Conservation (phyloP, 2,329 filamentous ascomycete species). For the Fusarium buharicum region DNA sequence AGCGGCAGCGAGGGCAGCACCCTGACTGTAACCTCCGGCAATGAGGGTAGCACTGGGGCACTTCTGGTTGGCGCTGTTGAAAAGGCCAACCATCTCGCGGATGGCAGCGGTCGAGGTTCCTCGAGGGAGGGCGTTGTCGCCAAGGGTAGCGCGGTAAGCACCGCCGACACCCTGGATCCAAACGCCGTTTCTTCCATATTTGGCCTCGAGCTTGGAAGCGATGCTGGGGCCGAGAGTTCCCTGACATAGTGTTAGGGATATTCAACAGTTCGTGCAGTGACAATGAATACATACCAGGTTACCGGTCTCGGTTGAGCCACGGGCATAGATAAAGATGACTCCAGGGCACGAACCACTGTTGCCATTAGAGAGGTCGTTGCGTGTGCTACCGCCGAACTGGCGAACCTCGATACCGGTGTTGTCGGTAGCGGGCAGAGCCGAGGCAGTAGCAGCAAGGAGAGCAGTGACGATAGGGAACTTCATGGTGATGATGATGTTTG, state of each 20-base stretch:
- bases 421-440: constrained; percentile 25
- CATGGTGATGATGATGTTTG: constrained; percentile 18
- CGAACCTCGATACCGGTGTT: constrained; percentile 27
- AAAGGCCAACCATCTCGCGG: constrained; percentile 53
- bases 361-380: constrained; percentile 47
- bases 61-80: constrained; percentile 53
- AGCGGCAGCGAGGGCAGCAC: constrained; percentile 56
- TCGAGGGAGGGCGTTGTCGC: constrained; percentile 51
- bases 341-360: constrained; percentile 48
- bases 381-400: constrained; percentile 27
- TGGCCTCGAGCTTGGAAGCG: constrained; percentile 44
- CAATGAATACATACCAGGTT: constrained; percentile 49
- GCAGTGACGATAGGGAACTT: constrained; percentile 33
- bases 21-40: constrained; percentile 56
- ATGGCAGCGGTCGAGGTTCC: constrained; percentile 54
- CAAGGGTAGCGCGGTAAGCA: constrained; percentile 51
- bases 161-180: constrained; percentile 59
- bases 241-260: constrained; percentile 28
- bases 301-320: constrained; percentile 53
- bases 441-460: constrained; percentile 32
- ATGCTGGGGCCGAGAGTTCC: constrained; percentile 47
- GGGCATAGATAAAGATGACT: constrained; percentile 54
- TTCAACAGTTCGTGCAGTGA: background rate
- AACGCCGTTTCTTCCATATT: constrained; percentile 43
- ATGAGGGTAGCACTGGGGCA: constrained; percentile 57